Evolutionary conservation across 2,329 filamentous ascomycete species (phyloP).

Genomic region (Trichophyton benhamiae): DNA sequence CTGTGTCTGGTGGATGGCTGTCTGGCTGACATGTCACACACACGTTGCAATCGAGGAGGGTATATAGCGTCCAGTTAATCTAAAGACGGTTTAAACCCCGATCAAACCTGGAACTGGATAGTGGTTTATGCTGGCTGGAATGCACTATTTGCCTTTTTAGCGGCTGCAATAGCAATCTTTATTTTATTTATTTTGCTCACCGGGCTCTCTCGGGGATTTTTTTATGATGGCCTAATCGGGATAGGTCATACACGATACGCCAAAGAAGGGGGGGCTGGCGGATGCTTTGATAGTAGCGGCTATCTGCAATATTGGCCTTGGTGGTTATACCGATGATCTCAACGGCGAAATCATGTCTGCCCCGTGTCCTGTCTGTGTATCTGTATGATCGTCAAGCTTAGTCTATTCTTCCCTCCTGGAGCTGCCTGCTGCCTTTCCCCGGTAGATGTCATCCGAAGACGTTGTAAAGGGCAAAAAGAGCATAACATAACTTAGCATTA

Average conservation of each 20-base stretch:
- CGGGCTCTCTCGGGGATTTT: not conserved
- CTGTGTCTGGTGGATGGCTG: not conserved
- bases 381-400: not conserved
- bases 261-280: not conserved
- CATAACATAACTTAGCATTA: not conserved
- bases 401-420: not conserved
- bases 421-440: not conserved
- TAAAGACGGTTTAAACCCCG: not conserved
- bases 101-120: not conserved
- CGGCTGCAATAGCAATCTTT: not conserved
- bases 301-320: not conserved
- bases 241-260: not conserved
- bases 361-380: not conserved
- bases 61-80: not conserved
- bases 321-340: slow-evolving; percentile 1
- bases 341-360: not conserved
- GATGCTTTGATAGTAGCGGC: not conserved
- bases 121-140: not conserved
- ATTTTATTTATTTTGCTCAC: not conserved
- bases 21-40: slow-evolving; percentile 3
- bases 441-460: not conserved
- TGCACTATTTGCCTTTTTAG: not conserved
- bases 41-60: not conserved
- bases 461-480: not conserved
- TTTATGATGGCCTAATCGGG: not conserved